A percentile compares a stretch with the other conserved stretches of the same genome.
These are phyloP conservation scores for Leccinum boreale DNA, from an alignment of 768 basidiomycete species.

Conservation along the genomic window DNA sequence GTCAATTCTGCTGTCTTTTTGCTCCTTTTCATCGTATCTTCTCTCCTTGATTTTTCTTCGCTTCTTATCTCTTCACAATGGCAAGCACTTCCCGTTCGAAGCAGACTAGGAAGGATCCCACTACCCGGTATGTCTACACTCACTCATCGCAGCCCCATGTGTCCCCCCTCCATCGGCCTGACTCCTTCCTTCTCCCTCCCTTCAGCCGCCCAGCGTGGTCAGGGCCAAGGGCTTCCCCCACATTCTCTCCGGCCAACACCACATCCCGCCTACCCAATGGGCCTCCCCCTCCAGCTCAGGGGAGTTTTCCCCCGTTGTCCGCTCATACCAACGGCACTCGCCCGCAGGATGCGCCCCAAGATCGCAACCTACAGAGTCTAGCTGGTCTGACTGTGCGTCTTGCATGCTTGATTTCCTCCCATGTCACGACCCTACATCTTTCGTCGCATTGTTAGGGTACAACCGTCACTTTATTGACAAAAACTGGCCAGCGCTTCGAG, in stretches of 20 bases:
- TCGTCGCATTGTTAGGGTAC: slow-evolving; percentile 52
- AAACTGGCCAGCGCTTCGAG: slow-evolving; percentile 69
- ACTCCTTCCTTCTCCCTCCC: slow-evolving; percentile 6
- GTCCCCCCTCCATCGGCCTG: slow-evolving; percentile 7
- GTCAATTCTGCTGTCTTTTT: slow-evolving; percentile 33
- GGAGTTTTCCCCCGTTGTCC: slow-evolving; percentile 42
- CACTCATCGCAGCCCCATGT: slow-evolving; percentile 13
- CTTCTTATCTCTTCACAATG: slow-evolving; percentile 40
- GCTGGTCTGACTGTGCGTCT: slow-evolving; percentile 67
- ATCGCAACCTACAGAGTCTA: slow-evolving; percentile 61
- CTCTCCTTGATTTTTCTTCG: slow-evolving; percentile 30
- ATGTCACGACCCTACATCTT: slow-evolving; percentile 16
- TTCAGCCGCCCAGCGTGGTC: slow-evolving; percentile 58
- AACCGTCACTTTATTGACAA: slow-evolving; percentile 72
- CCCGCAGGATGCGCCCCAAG: slow-evolving; percentile 47
- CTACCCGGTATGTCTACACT: slow-evolving; percentile 44
- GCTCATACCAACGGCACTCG: slow-evolving; percentile 46
- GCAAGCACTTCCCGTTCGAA: slow-evolving; percentile 63
- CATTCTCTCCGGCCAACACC: slow-evolving; percentile 54
- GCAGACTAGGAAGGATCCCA: slow-evolving; percentile 58
- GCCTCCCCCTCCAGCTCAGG: slow-evolving; percentile 35
- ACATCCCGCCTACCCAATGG: slow-evolving; percentile 42
- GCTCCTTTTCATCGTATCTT: slow-evolving; percentile 21
- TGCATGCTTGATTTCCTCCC: slow-evolving; percentile 7
- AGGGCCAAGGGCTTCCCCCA: slow-evolving; percentile 65